Base-by-base conservation (phyloP, 2,329 filamentous ascomycete species). In the Daldinia sp. region DNA sequence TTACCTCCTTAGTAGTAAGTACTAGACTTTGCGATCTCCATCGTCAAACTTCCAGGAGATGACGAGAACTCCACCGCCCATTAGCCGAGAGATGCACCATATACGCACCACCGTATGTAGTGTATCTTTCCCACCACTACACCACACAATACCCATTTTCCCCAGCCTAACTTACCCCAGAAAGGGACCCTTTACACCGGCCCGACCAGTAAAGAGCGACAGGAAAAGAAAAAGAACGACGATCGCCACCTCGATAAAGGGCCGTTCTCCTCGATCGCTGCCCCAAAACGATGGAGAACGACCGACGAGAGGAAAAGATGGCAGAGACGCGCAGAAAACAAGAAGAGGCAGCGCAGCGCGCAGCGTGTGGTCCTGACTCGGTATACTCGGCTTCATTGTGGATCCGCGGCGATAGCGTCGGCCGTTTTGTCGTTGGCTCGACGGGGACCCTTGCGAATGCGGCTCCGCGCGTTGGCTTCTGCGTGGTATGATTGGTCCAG, bases 351-450 rank as follows among this genome's bases (percentile, higher is more conserved):
- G 7, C 23, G n/a, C n/a, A 47, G 7, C 13, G 29, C 29, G 29
- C 4, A 15, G 3, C n/a, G 8, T 27, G 37, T 61, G 62, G 48
- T 56, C 45, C 47, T 58, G 32, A 61, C 59, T 67, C 59, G 67
- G 64, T 63, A 58, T 35, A 47, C 19, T 69, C 69, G 69, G 68
- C 67, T 62, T 59, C 58, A 69, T 71, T 71, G 64, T 71, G 69
- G 68, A 59, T 47, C 51, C n/a, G 34, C 64, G 59, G 65, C 58
- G 59, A 61, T 68, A 65, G 67, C 58, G 61, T 68, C 67, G 66
- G 66, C 58, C 66, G 64, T 68, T 65, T 63, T 68, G 56, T 64
- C 30, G 61, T 68, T 69, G 63, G 58, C 17, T 58, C 49, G 37
- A 56, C 52, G 39, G 59, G 59, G 63, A 39, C 54, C 27, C 60